phyloP scores from a whole-genome alignment of 345 rosid genomes.

The Citrus glauca region DNA sequence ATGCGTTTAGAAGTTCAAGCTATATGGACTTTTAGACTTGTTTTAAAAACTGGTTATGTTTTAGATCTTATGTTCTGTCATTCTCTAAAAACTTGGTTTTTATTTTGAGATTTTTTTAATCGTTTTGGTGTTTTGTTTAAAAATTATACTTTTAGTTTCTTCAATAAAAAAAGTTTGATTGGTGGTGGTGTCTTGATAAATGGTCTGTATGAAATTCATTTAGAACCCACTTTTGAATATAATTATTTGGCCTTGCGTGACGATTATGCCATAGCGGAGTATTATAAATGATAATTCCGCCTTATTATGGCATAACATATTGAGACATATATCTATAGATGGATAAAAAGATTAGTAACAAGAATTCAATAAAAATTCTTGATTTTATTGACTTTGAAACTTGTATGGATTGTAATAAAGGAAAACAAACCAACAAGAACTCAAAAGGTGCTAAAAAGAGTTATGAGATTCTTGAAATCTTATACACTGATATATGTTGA shows the following conservation, averaged over 20 bases:
- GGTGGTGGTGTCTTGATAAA: background rate
- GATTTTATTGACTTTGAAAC: too few species aligned
- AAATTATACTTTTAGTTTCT: background rate
- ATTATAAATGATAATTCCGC: background rate
- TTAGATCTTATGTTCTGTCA: background rate
- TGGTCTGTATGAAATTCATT: background rate
- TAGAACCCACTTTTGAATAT: background rate
- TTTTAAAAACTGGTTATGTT: background rate
- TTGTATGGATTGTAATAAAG: too few species aligned
- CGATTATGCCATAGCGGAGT: background rate
- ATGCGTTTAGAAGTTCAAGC: too few species aligned
- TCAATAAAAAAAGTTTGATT: background rate
- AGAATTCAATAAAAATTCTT: too few species aligned
- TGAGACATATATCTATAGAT: slow-evolving; percentile 1
- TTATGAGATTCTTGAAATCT: too few species aligned
- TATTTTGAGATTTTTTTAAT: background rate
- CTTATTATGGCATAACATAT: background rate
- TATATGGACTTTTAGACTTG: background rate
- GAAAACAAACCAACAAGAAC: too few species aligned
- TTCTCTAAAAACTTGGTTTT: background rate
- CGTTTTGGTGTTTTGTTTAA: background rate
- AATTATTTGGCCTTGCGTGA: too few species aligned
- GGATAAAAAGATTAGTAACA: background rate
- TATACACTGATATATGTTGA: too few species aligned
- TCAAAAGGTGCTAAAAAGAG: too few species aligned